Percentiles rank a stretch among this genome's conserved stretches.
Evolutionary conservation across 202 grass and related monocot species (phyloP).

Genomic region (Cymbopogon flexuosus): DNA sequence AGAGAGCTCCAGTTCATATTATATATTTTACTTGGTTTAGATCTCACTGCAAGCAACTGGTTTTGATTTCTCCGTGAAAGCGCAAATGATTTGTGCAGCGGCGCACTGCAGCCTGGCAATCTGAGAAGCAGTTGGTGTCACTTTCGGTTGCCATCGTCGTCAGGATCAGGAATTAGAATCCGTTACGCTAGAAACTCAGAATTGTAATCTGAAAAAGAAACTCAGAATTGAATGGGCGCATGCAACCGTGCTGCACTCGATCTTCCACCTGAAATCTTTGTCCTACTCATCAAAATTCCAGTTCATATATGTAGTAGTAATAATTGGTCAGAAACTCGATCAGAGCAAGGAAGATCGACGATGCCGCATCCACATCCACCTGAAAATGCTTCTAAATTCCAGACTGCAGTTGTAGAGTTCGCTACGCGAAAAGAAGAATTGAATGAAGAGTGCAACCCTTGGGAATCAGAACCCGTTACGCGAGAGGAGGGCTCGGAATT

Average conservation of each 20-base stretch:
- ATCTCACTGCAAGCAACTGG: slow-evolving; percentile 8
- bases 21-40: not conserved
- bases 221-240: not conserved
- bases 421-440: not conserved
- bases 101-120: not conserved
- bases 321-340: not conserved
- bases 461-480: slow-evolving; percentile 11
- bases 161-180: slow-evolving; percentile 16
- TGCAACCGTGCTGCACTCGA: not conserved
- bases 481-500: slow-evolving; percentile 18
- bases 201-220: no score
- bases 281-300: not conserved
- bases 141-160: not conserved
- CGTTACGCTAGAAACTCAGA: slow-evolving; percentile 20
- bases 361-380: not conserved
- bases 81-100: not conserved
- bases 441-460: not conserved
- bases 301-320: not conserved
- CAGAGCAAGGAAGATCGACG: slow-evolving; percentile 12
- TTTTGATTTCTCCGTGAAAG: not conserved
- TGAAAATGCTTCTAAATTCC: not conserved
- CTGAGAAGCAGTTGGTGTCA: not conserved
- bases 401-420: not conserved
- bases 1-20: not conserved
- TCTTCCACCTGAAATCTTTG: not conserved